Base-by-base conservation (phyloP, 139 green algal species). In the Chlorella sp. region DNA sequence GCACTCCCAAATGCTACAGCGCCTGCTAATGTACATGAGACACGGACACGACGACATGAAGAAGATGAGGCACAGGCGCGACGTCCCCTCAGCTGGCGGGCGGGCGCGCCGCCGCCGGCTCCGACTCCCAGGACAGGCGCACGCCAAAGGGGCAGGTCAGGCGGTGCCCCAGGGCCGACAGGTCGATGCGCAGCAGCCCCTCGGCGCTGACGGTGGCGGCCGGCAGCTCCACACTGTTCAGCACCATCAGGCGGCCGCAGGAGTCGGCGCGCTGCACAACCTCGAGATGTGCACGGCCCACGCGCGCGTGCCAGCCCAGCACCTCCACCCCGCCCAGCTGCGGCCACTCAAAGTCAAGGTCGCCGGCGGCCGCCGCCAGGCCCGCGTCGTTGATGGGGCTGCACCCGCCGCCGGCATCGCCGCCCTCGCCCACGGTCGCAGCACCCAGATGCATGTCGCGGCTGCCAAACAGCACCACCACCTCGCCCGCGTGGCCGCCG, bases 381-480 rank as follows among this genome's bases (percentile, higher is more conserved):
- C 33, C 58, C 27, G 31, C 29, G 33, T 68, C 71, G 8, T 5
- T 29, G 19, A n/a, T 31, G 0, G 56, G n/a, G 19, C 5, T 31
- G 23, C 56, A 68, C 5, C 6, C 42, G 42, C 56, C 60, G 71
- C 21, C 41, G 38, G 36, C 17, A 36, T 8, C 9, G 6, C 45
- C 23, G 38, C n/a, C 9, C 25, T 1, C 2, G 21, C 19, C 33
- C 27, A 27, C 35, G 33, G 8, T 29, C 2, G 59, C 59, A 6
- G 59, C 59, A 8, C 59, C 59, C 33, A 21, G 35, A 31, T 55
- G 67, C 67, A 66, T 41, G 21, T 77, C 29, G 19, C 41, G 56
- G 56, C 58, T 68, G 42, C 71, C 71, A 66, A 77, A 77, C 5
- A 50, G 71, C 42, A 77, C 56, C 29, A 60, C 14, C 6, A 77